Evolutionary conservation across 208 protist species (phyloP).

Genomic region (Trypanosomatidae sp.): DNA sequence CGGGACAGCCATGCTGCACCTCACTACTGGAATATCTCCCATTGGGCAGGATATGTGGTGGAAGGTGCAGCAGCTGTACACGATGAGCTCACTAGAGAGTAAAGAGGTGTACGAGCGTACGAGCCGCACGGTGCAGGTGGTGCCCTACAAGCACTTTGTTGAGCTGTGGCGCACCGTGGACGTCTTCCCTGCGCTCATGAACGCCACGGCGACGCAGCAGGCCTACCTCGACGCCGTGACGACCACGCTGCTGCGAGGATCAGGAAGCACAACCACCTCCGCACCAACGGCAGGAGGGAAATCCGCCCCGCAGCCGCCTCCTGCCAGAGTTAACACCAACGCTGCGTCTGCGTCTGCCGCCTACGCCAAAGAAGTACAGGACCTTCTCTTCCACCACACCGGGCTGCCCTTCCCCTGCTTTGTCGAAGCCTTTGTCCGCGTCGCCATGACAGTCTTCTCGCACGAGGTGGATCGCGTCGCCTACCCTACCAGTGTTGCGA

Average conservation of each 20-base stretch:
- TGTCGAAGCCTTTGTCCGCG: conserved; percentile 71
- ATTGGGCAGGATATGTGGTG: conserved; percentile 34
- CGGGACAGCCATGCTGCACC: too few relatives aligned
- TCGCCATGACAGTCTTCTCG: conserved; percentile 73
- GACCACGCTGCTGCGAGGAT: conserved; percentile 39
- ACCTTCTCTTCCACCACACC: conserved; percentile 19
- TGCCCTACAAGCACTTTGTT: conserved; percentile 52
- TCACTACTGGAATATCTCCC: conserved; percentile 1
- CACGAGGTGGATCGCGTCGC: conserved; percentile 33
- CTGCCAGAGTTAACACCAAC: neutral
- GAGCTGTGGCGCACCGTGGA: conserved; percentile 54
- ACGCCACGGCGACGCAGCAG: conserved; percentile 36
- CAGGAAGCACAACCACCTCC: neutral
- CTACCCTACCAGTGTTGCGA: conserved; percentile 59
- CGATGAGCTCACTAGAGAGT: conserved; percentile 25
- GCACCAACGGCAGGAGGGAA: neutral
- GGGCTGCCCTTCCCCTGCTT: conserved; percentile 60
- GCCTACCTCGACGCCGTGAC: conserved; percentile 57
- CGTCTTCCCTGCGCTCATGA: conserved; percentile 64
- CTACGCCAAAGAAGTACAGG: neutral
- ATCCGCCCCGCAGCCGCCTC: too few relatives aligned
- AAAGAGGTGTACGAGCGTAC: conserved; percentile 15
- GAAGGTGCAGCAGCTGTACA: conserved; percentile 37
- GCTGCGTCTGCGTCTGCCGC: neutral
- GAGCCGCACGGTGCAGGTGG: conserved; percentile 18